Conservation (phyloP, 129 eudicot species). For the Chrysanthemum makinoi region DNA sequence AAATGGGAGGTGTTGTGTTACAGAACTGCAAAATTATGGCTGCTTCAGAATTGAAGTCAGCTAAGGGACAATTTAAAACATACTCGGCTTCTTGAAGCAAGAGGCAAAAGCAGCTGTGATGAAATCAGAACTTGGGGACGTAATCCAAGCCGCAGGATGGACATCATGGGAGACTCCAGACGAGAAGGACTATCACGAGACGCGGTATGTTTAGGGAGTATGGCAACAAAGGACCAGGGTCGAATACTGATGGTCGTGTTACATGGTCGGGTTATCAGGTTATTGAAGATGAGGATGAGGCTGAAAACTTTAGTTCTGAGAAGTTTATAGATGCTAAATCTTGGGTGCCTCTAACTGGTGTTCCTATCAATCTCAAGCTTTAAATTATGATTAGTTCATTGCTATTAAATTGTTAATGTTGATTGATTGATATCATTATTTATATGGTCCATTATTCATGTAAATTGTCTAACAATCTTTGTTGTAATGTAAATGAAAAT, state of each 20-base stretch:
- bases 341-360: constrained; percentile 35
- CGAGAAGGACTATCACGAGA: constrained; percentile 22
- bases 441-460: neutral
- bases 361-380: constrained; percentile 21
- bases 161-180: constrained; percentile 12
- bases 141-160: constrained; percentile 52
- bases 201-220: constrained; percentile 39
- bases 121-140: constrained; percentile 40
- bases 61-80: constrained; percentile 26
- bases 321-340: constrained; percentile 29
- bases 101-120: constrained; percentile 34
- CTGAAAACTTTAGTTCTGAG: constrained; percentile 17
- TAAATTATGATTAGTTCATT: constrained; percentile 6
- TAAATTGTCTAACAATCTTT: neutral
- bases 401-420: constrained; percentile 3
- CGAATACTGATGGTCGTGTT: constrained; percentile 19
- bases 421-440: constrained; percentile 3
- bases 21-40: constrained; percentile 51
- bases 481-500: too few species aligned
- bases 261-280: constrained; percentile 28
- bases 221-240: constrained; percentile 48
- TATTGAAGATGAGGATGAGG: constrained; percentile 20
- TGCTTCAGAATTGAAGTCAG: constrained; percentile 15
- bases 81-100: constrained; percentile 52
- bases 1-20: constrained; percentile 43